phyloP scores from a whole-genome alignment of 208 protist genomes.

The Wallacemonas collosoma region DNA sequence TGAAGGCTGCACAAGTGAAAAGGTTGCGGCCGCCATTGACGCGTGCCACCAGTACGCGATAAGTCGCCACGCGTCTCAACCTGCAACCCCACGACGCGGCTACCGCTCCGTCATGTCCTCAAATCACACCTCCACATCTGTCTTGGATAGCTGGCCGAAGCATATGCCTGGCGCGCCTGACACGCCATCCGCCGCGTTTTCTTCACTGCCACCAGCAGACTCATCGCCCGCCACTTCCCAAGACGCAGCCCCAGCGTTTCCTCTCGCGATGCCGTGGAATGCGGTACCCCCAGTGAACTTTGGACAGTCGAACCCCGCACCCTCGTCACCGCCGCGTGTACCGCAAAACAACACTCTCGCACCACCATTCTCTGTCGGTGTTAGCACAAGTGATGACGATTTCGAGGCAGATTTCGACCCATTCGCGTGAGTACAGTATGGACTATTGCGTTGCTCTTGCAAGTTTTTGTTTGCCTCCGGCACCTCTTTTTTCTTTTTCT shows the following conservation, averaged over 20 bases:
- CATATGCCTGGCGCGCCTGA: background rate
- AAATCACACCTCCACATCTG: constrained; percentile 7
- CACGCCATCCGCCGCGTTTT: background rate
- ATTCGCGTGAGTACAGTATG: constrained; percentile 33
- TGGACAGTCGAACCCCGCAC: background rate
- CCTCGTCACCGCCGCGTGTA: background rate
- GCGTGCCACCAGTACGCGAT: constrained; percentile 13
- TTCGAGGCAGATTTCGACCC: constrained; percentile 58
- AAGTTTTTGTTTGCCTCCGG: constrained; percentile 13
- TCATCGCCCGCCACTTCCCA: background rate
- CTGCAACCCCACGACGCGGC: background rate
- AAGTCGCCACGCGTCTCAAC: constrained; percentile 9
- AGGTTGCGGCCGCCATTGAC: constrained; percentile 9
- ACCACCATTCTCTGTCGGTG: constrained; percentile 1
- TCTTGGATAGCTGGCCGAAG: constrained; percentile 5
- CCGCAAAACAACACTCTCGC: background rate
- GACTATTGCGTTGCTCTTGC: constrained; percentile 11
- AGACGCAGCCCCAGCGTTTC: background rate
- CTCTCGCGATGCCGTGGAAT: too few relatives aligned
- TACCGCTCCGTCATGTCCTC: constrained; percentile 4
- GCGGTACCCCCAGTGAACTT: background rate
- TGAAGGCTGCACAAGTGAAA: constrained; percentile 12
- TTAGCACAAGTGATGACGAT: constrained; percentile 21
- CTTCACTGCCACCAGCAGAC: background rate
- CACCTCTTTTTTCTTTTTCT: constrained; percentile 16